A percentile compares a stretch with the other conserved stretches of the same genome.
Conservation (phyloP, 768 basidiomycete species). For the Auriscalpium orientale region DNA sequence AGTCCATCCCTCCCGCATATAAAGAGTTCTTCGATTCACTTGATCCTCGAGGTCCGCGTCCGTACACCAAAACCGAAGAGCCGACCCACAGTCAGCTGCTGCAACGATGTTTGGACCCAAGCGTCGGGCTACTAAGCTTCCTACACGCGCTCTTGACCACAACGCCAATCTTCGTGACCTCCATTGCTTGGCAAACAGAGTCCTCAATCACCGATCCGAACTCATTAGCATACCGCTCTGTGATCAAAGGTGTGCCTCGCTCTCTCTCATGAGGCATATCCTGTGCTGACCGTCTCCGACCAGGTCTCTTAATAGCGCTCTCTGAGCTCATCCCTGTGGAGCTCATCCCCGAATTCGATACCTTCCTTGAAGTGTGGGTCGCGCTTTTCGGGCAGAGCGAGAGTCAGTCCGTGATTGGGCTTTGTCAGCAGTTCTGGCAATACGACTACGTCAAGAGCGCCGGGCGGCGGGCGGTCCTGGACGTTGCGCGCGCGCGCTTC, state of each 20-base stretch:
- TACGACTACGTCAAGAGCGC: conserved; percentile 61
- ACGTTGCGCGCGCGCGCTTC: conserved; percentile 75
- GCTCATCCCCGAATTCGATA: conserved; percentile 66
- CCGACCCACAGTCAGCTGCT: conserved; percentile 51
- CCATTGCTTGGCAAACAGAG: conserved; percentile 59
- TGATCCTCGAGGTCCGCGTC: conserved; percentile 30
- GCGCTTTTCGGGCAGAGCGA: conserved; percentile 74
- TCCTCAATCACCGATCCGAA: conserved; percentile 71
- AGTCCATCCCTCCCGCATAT: conserved; percentile 49
- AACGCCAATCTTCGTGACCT: conserved; percentile 72
- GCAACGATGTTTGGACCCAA: conserved; percentile 46
- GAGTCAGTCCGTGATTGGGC: conserved; percentile 49
- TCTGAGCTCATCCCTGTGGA: conserved; percentile 72
- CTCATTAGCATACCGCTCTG: conserved; percentile 70
- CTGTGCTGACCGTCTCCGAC: conserved; percentile 2
- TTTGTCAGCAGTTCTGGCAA: conserved; percentile 81
- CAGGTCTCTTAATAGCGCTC: conserved; percentile 71
- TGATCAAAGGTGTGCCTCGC: conserved; percentile 63
- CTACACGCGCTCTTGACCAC: conserved; percentile 52
- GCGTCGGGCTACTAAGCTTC: conserved; percentile 53
- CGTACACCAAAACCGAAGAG: conserved; percentile 52
- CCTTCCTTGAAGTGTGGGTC: conserved; percentile 69
- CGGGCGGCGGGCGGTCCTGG: conserved; percentile 72
- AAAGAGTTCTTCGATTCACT: conserved; percentile 47
- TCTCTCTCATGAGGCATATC: not conserved